Base-by-base conservation (phyloP, 1,284 basidiomycete species). In the Trametes polyzona region DNA sequence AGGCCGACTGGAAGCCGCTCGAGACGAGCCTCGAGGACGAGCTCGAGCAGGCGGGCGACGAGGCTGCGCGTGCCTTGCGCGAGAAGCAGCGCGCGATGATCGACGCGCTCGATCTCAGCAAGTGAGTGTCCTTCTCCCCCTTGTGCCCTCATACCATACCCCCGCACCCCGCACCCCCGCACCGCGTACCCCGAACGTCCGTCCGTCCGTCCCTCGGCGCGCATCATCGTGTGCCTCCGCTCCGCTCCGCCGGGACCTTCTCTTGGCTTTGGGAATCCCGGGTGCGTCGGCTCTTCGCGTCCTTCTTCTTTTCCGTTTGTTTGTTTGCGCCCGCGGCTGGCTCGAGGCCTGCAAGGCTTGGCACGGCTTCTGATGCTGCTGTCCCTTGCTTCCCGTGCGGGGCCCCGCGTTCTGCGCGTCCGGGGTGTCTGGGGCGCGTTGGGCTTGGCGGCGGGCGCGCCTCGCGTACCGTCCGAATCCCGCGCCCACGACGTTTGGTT, bases 11-110 rank as follows among this genome's bases (percentile, higher is more conserved):
- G 82, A 74, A 80, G 65, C 81, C 83, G 1, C 77, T 88, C 27
- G 69, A 80, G 58, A 77, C 78, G 23, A 78, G 73, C 7, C 74
- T 89, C 16, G 79, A 83, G 57, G 82, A 83, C 8, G 89, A 90
- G 71, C 78, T 96, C 11, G 80, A 87, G 40, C 87, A 88, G 58
- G 93, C 88, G 1, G 90, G 89, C 0, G 80, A 81, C 57, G 78
- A 78, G 61, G 81, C 78, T 47, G 77, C 74, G 53, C 76, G 74
- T 52, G 72, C 80, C 52, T 71, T 82, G 59, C 73, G 79, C 47
- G 86, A 89, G 72, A 84, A 84, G 69, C 93, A 96, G 74, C 80
- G 88, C 19, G 90, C 90, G 72, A 84, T 96, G 79, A 87, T 98
- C 52, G 86, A 92, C 65, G 83, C 91, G 21, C 78, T 97, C 26